Evolutionary conservation across 768 basidiomycete genomes (phyloP).

Genomic region (Multifurca ochricompacta): DNA sequence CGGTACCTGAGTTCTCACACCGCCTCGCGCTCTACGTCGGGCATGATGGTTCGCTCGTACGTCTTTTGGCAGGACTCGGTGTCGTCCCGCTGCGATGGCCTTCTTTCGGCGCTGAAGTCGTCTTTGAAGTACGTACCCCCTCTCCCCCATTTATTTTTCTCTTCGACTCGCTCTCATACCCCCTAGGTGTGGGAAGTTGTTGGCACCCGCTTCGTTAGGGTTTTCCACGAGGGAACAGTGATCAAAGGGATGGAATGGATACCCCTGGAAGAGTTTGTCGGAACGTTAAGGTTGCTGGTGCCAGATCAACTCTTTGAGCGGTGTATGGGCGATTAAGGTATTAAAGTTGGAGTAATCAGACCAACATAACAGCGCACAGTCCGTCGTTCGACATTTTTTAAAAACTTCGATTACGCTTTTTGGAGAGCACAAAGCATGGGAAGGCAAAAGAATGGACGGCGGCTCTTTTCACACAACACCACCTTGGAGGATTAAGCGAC

Average conservation of each 20-base stretch:
- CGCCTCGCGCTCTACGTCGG: slow-evolving; percentile 39
- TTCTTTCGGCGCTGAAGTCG: slow-evolving; percentile 39
- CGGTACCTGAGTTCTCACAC: slow-evolving; percentile 28
- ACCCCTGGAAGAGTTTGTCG: slow-evolving; percentile 30
- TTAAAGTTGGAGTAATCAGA: background rate
- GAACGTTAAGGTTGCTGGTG: slow-evolving; percentile 28
- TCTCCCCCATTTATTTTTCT: no score
- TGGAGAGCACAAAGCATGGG: background rate
- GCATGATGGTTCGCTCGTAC: slow-evolving; percentile 41
- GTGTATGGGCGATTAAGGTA: slow-evolving; percentile 19
- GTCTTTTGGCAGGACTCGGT: slow-evolving; percentile 34
- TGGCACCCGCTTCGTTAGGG: slow-evolving; percentile 31
- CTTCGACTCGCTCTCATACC: no score
- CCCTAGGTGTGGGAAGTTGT: slow-evolving; percentile 35
- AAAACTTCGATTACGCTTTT: background rate
- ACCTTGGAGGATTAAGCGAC: slow-evolving; percentile 24
- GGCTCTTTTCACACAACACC: background rate
- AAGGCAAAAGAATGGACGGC: background rate
- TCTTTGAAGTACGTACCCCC: slow-evolving; percentile 40
- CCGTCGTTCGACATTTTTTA: background rate
- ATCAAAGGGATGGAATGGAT: slow-evolving; percentile 34
- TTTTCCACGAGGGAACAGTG: slow-evolving; percentile 38
- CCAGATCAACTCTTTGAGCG: slow-evolving; percentile 28
- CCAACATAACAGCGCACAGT: background rate
- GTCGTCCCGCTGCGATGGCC: slow-evolving; percentile 36